A percentile compares a stretch with the other conserved stretches of the same genome.
These are phyloP conservation scores for Paragyromitra xinjiangensis DNA, from an alignment of 495 filamentous ascomycete species.

Conservation along the genomic window DNA sequence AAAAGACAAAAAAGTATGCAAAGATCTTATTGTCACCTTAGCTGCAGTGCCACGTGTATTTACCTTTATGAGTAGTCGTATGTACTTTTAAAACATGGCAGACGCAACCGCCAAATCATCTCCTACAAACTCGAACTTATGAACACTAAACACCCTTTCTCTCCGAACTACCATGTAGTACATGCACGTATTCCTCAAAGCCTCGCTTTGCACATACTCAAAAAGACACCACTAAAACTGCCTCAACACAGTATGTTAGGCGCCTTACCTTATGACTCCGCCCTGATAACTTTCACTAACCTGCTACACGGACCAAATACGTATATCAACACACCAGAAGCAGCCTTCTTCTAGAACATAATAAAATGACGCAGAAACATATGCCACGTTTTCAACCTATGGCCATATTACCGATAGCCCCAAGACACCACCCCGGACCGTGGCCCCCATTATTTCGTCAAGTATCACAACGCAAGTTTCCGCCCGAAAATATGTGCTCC, in stretches of 20 bases:
- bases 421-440: not conserved
- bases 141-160: not conserved
- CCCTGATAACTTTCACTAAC: not conserved
- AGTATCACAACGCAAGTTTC: not conserved
- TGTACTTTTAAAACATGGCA: constrained; percentile 2
- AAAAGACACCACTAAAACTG: not conserved
- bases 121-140: not conserved
- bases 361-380: not conserved
- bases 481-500: not conserved
- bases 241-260: not conserved
- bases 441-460: not conserved
- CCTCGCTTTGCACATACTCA: not conserved
- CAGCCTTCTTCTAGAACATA: not conserved
- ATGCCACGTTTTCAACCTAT: not conserved
- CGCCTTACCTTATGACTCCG: not conserved
- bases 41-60: not conserved
- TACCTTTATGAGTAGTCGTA: not conserved
- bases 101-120: not conserved
- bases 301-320: not conserved
- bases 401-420: not conserved
- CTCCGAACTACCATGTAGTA: not conserved
- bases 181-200: not conserved
- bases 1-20: not conserved
- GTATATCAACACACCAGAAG: not conserved
- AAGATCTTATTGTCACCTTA: not conserved